Base-by-base conservation (phyloP, 2,329 filamentous ascomycete species). In the Colletotrichum endophyticum region DNA sequence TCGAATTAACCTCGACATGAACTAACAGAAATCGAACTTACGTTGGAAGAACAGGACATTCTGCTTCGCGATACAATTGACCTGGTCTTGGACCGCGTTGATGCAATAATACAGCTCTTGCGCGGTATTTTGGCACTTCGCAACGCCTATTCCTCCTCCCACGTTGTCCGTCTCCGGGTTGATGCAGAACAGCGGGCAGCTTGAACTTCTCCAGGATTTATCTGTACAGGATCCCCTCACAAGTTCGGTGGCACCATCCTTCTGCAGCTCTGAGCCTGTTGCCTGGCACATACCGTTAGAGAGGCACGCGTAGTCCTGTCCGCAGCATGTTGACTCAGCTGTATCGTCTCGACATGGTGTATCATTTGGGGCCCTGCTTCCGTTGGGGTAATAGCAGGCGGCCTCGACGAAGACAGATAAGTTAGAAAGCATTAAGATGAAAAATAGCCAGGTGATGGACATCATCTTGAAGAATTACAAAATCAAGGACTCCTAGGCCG, bases 191-290 rank as follows among this genome's bases (percentile, higher is more conserved):
- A 76, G 62, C 5, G 84, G 84, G 69, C 84, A 86, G 16, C 75
- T 78, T 19, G 78, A 74, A 53, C 80, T 83, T 25, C 79, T 72
- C 81, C 83, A 86, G 1, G 62, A 76, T 62, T 79, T 71, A 69
- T 86, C 83, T 2, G 84, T 86, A 49, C 84, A 86, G 36, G 81
- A 80, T 12, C 83, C 84, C 9, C 85, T 81, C 5, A 83, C 81
- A 28, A 79, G 84, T 8, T 77, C 69, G 4, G 77, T 75, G 8
- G 80, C 79, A 7, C 79, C 79, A 1, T 72, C 68, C 66, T 80
- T 78, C 25, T 77, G 71, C 12, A 82, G 56, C 69, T 80, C 79
- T 8, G 79, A 66, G 1, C 77, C 82, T 2, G 81, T 83, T 6
- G 82, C 78, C 78, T 79, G 73, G 77, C 85, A 86, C 7, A 86